phyloP scores from a whole-genome alignment of 768 basidiomycete species.

The Ramaria rubella region DNA sequence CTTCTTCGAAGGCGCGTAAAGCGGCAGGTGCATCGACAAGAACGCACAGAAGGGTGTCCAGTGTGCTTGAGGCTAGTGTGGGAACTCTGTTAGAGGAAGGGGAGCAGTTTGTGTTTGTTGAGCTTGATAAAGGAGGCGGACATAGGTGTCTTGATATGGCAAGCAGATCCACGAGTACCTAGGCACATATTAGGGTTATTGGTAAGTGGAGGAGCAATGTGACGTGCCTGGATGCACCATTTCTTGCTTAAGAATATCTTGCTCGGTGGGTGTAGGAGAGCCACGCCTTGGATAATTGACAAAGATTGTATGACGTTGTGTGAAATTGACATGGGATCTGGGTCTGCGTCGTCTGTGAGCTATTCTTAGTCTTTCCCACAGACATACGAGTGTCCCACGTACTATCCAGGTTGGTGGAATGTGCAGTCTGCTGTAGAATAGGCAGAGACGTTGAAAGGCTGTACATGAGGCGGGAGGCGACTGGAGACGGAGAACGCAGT shows the following conservation, averaged over 20 bases:
- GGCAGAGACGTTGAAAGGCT: conserved; percentile 44
- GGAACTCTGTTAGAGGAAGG: conserved; percentile 19
- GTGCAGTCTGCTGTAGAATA: conserved; percentile 33
- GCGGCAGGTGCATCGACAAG: conserved; percentile 80
- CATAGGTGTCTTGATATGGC: conserved; percentile 61
- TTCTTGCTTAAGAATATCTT: conserved; percentile 65
- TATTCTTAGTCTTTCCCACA: background rate
- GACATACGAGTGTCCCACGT: background rate
- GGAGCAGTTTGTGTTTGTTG: conserved; percentile 11
- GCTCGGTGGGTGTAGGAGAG: conserved; percentile 58
- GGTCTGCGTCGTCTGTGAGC: conserved; percentile 34
- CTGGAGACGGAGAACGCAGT: conserved; percentile 55
- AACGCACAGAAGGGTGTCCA: conserved; percentile 82
- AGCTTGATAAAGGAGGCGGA: conserved; percentile 22
- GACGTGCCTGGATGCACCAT: conserved; percentile 58
- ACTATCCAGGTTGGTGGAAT: conserved; percentile 8
- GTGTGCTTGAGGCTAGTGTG: conserved; percentile 61
- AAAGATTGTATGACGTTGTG: conserved; percentile 53
- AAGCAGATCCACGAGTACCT: conserved; percentile 71
- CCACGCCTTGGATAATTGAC: conserved; percentile 70
- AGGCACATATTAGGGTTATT: background rate
- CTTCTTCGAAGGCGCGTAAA: conserved; percentile 71
- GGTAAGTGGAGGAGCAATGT: background rate
- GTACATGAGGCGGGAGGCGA: conserved; percentile 56
- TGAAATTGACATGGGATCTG: conserved; percentile 43